Percentiles rank a stretch among this genome's conserved stretches.
phyloP scores from a whole-genome alignment of 495 filamentous ascomycete species.

The Penicillium manginii region DNA sequence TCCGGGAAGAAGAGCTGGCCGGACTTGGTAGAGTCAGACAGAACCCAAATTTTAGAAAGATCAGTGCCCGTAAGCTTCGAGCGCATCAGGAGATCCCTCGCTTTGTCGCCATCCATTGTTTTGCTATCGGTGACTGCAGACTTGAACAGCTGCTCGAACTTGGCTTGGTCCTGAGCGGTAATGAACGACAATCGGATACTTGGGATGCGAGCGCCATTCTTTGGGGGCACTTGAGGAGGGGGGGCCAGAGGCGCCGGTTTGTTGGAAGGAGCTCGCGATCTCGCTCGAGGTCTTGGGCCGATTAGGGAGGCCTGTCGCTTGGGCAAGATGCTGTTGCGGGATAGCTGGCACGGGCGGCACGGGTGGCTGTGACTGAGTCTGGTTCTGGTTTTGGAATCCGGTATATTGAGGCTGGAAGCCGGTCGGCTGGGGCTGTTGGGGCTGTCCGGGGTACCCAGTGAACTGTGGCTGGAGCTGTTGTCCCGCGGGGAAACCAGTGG shows the following conservation, averaged over 20 bases:
- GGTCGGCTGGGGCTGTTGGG: conserved; percentile 29
- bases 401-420: conserved; percentile 41
- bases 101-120: conserved; percentile 90
- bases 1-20: conserved; percentile 97
- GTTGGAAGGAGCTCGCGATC: conserved; percentile 84
- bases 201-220: conserved; percentile 74
- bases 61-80: conserved; percentile 84
- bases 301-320: conserved; percentile 45
- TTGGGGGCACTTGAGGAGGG: conserved; percentile 59
- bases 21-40: conserved; percentile 97
- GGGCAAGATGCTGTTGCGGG: conserved; percentile 53
- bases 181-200: conserved; percentile 95
- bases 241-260: conserved; percentile 25
- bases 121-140: conserved; percentile 86
- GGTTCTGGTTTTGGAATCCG: conserved; percentile 42
- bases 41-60: conserved; percentile 86
- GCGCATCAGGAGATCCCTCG: conserved; percentile 82
- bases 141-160: conserved; percentile 98
- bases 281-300: conserved; percentile 72
- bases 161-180: conserved; percentile 91
- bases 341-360: not conserved
- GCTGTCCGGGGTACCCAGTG: conserved; percentile 58
- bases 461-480: conserved; percentile 66
- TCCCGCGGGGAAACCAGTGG: conserved; percentile 62
- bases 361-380: conserved; percentile 26